Base-by-base conservation (phyloP, 2,329 filamentous ascomycete species). In the Ceratocystiopsis brevicomis region DNA sequence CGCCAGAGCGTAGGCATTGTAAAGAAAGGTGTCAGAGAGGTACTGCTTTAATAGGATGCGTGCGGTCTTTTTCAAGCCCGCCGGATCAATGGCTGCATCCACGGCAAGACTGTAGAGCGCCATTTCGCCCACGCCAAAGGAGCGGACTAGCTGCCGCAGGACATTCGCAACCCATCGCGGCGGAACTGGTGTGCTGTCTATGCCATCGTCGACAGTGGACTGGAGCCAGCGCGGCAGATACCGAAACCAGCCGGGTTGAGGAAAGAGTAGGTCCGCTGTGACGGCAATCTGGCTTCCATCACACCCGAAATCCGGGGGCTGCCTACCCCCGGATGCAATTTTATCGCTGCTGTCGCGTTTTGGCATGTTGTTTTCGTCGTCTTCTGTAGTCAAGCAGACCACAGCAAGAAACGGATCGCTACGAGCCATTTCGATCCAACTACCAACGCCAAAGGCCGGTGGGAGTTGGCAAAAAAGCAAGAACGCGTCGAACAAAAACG, bases 1-100 rank as follows among this genome's bases (percentile, higher is more conserved):
- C 4, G 85, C 73, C 14, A 84, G 60, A 0, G 80, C 83, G 53
- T 88, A 93, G 0, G 77, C 74, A 50, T 85, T 81, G 59, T 92
- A 95, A 0, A 95, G 63, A 14, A 66, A 63, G 3, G 82, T 56
- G 51, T 75, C 79, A 1, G 72, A 65, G 0, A 76, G 65, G 44
- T 73, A 71, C 40, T 67, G 67, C 54, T 81, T 88, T n/a, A 95
- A 59, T 0, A 93, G 62, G 8, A 61, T 59, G 53, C 84, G 93
- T 0, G 84, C 82, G 8, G 69, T 64, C 54, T 84, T 92, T 50
- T 73, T 78, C 21, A 76, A 72, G 2, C 60, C 64, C 1, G 57
- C 53, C 0, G 69, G 63, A 38, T 76, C 69, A 44, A 71, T 69
- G 0, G 58, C 54, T 41, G 69, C 71, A 51, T 79, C 73, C 39